Evolutionary conservation across 495 filamentous ascomycete species (phyloP), one percentile per base, ranked within the genome.

Genomic region (Pseudotulostoma volvatum): DNA sequence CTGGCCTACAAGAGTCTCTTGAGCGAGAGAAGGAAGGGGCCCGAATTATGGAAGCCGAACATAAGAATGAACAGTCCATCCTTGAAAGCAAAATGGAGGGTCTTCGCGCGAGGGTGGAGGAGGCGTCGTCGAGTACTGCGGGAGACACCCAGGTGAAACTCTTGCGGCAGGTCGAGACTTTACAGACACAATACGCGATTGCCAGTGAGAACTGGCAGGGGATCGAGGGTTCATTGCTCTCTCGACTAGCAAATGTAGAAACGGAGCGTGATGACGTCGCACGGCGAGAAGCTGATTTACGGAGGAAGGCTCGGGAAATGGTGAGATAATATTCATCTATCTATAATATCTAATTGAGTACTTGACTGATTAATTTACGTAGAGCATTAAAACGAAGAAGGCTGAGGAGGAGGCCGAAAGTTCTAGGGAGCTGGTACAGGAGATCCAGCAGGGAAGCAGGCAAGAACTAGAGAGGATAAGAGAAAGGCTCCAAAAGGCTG

Each of bases 201-300:
- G 90, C 92, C 2, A 88, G 82, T 43, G 86, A 93, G 48, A 99
- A 96, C 53, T 99, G 92, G 92, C 86, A 95, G 43, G 82, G 85
- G 0, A 81, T 96, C 34, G 88, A 99, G 47, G 72, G 81, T 9
- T 86, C 81, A 0, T 59, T 96, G 33, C 67, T 84, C 25, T 68
- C 79, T 15, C 68, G 85, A 33, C 66, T 92, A 18, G 66, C 74
- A 1, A 76, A 62, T 38, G 62, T 94, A 7, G 90, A 99, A 52
- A 85, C 77, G 50, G 92, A 99, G 49, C 64, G 86, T 33, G 88
- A 96, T 49, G 88, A 96, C 43, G 64, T 79, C 18, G 59, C 73
- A n/a, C 76, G 77, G 44, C 77, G 80, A 42, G 92, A 99, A 60
- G 74, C 67, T 3, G 92, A 96, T 14, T 67, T 87, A 48, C 65